These are phyloP conservation scores for Dissophora globulifera DNA, from an alignment of 192 early-diverging fungal species.

Conservation along the genomic window DNA sequence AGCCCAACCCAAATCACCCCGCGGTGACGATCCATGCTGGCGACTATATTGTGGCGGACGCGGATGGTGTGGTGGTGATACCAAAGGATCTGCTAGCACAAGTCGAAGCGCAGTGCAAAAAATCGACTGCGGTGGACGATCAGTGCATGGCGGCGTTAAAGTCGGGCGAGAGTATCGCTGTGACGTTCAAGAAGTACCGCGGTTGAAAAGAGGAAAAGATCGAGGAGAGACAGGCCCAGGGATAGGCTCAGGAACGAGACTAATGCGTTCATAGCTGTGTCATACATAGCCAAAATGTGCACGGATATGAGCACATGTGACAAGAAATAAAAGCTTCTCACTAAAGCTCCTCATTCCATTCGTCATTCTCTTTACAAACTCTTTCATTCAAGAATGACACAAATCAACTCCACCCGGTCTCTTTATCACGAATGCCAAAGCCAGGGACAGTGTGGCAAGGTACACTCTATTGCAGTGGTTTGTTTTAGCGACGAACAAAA, in stretches of 20 bases:
- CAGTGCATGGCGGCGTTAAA: constrained; percentile 63
- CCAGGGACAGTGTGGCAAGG: constrained; percentile 54
- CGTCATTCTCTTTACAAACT: too few species aligned
- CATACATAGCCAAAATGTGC: too few species aligned
- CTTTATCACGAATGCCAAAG: constrained; percentile 50
- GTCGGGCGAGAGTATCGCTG: constrained; percentile 56
- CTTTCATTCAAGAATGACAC: constrained; percentile 10
- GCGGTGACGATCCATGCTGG: constrained; percentile 60
- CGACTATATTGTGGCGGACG: constrained; percentile 66
- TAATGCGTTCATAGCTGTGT: too few species aligned
- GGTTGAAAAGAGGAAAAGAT: constrained; percentile 18
- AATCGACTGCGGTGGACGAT: constrained; percentile 58
- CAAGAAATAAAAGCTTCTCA: too few species aligned
- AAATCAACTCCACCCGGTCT: constrained; percentile 17
- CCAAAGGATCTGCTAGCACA: constrained; percentile 54
- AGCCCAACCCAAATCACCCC: constrained; percentile 48
- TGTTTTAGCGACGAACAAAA: too few species aligned
- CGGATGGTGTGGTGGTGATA: constrained; percentile 66
- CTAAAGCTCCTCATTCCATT: too few species aligned
- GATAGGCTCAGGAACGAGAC: too few species aligned
- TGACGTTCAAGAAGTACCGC: constrained; percentile 62
- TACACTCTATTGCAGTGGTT: not conserved
- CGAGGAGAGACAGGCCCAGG: not conserved
- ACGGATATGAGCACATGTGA: too few species aligned
- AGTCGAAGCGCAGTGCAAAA: constrained; percentile 60